Evolutionary conservation across 352 stramenopile genomes (phyloP), one percentile per base, ranked within the genome.

Genomic region (Globisporangium takayamanum): DNA sequence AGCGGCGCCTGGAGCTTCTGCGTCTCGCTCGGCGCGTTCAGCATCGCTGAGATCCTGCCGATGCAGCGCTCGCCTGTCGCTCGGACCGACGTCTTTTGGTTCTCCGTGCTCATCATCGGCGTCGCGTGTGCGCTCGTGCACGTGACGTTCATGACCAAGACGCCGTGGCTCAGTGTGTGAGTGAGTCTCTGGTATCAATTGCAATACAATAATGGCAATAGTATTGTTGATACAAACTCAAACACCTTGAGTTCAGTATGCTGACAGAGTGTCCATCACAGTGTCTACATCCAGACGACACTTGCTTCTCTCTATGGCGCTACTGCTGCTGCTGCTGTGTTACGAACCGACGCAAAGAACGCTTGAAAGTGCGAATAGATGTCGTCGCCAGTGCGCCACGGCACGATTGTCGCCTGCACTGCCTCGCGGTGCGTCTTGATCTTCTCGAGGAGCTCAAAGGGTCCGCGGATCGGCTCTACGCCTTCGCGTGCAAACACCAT

Each of bases 1-100:
- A 74, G 83, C 62, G 80, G 80, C 45, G 66, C 60, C 8, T 89
- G 76, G 76, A 87, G 80, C 67, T 84, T 89, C 51, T 70, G 67
- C 47, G 57, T 87, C 41, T 89, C 80, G 28, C 57, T 85, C 2
- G 77, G 59, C 26, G 64, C 66, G 37, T 79, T 88, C 66, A 69
- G 56, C 30, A 72, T 89, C 36, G 58, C 63, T 22, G 70, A 87
- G 25, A 65, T 86, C 28, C 49, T 72, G 22, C 74, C 79, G 33
- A 57, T 49, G 15, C 49, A 86, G 18, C 66, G 50, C 15, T 73
- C 73, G 1, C 50, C 46, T 5, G 45, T 68, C 12, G 71, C 67
- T 3, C 63, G 67, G 6, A 71, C 82, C n/a, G 76, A 87, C 42
- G 22, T 89, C 37, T 70, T 89, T 57, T 66, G 66, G 20, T 69